Percentiles rank a stretch among this genome's conserved stretches.
phyloP scores from a whole-genome alignment of 2,329 filamentous ascomycete species.

The Tricladium varicosporioides region DNA sequence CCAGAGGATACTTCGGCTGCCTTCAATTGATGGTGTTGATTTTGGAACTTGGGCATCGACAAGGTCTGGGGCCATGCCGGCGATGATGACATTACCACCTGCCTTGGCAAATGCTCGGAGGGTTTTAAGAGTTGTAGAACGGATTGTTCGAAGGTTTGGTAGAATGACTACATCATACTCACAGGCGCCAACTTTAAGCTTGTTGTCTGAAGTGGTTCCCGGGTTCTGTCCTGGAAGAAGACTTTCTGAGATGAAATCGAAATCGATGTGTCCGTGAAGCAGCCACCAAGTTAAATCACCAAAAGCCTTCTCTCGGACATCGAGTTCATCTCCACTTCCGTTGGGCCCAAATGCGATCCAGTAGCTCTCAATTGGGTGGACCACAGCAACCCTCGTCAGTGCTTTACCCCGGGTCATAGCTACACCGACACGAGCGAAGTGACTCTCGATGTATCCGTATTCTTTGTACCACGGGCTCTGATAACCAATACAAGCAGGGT shows the following conservation, averaged over 20 bases:
- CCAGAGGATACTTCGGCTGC: slow-evolving; percentile 22
- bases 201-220: slow-evolving; percentile 4
- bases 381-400: slow-evolving; percentile 32
- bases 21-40: slow-evolving; percentile 12
- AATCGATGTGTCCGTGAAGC: slow-evolving; percentile 33
- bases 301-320: slow-evolving; percentile 29
- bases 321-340: slow-evolving; percentile 26
- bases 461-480: slow-evolving; percentile 37
- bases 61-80: slow-evolving; percentile 24
- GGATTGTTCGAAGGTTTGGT: slow-evolving; percentile 34
- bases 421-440: slow-evolving; percentile 34
- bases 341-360: slow-evolving; percentile 35
- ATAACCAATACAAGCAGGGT: slow-evolving; percentile 34
- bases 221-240: slow-evolving; percentile 27
- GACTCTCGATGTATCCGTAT: slow-evolving; percentile 33
- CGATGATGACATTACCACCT: slow-evolving; percentile 29
- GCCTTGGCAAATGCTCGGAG: slow-evolving; percentile 25
- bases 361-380: slow-evolving; percentile 37
- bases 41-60: slow-evolving; percentile 24
- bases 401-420: slow-evolving; percentile 33
- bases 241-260: slow-evolving; percentile 36
- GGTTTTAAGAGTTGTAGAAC: slow-evolving; percentile 30
- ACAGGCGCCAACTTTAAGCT: slow-evolving; percentile 30
- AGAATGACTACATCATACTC: slow-evolving; percentile 34
- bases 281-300: slow-evolving; percentile 31